These are phyloP conservation scores for Pseudozyma thailandica DNA, from an alignment of 1,284 basidiomycete species.

Conservation along the genomic window DNA sequence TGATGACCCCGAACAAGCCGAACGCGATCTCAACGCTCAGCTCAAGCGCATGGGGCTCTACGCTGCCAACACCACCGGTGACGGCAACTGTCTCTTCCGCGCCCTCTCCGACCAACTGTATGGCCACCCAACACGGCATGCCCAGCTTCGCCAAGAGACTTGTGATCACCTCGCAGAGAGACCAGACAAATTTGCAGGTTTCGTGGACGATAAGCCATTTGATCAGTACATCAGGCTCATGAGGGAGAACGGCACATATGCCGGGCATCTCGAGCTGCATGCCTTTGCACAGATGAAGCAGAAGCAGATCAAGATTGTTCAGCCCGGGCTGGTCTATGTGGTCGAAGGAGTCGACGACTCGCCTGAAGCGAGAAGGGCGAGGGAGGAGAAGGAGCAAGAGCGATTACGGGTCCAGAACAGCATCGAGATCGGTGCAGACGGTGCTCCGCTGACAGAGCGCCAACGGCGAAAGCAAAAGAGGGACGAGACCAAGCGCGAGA, in stretches of 20 bases:
- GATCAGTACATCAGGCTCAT: conserved; percentile 60
- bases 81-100: conserved; percentile 67
- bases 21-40: conserved; percentile 59
- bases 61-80: conserved; percentile 65
- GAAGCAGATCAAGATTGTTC: conserved; percentile 87
- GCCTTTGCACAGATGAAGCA: conserved; percentile 84
- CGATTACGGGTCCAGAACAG: conserved; percentile 41
- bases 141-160: conserved; percentile 75
- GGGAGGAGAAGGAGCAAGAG: conserved; percentile 48
- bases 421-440: conserved; percentile 30
- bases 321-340: conserved; percentile 75
- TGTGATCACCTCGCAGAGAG: conserved; percentile 83
- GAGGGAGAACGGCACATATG: conserved; percentile 78
- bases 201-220: conserved; percentile 79
- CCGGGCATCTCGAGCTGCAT: conserved; percentile 87
- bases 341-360: conserved; percentile 67
- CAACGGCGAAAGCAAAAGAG: conserved; percentile 41
- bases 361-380: conserved; percentile 47
- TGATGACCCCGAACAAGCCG: conserved; percentile 61
- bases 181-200: conserved; percentile 81
- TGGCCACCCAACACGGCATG: conserved; percentile 79
- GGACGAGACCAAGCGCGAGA: conserved; percentile 38
- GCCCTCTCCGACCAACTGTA: conserved; percentile 75
- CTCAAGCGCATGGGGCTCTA: conserved; percentile 63
- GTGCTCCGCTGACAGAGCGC: conserved; percentile 42